These are phyloP conservation scores for Pseudogymnoascus sp. DNA, from an alignment of 2,329 filamentous ascomycete species.

Conservation along the genomic window DNA sequence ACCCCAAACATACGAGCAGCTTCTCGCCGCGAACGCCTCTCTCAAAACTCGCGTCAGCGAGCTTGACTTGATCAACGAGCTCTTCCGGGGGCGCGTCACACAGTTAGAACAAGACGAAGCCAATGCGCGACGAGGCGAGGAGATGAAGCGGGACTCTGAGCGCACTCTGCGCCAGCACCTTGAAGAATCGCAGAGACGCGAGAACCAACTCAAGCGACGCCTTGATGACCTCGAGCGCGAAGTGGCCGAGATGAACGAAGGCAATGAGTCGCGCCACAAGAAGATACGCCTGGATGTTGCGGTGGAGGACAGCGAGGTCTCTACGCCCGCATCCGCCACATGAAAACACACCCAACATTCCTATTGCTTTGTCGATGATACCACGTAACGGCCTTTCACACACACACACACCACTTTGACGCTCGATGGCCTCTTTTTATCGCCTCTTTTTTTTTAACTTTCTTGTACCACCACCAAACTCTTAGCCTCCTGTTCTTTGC, in stretches of 20 bases:
- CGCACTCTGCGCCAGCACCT: constrained; percentile 51
- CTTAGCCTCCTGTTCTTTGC: background rate
- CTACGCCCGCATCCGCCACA: constrained; percentile 10
- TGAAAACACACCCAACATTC: constrained; percentile 1
- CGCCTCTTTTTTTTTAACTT: background rate
- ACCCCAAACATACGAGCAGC: constrained; percentile 69
- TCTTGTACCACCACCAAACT: constrained; percentile 8
- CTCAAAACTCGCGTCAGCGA: constrained; percentile 95
- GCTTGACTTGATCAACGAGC: constrained; percentile 85
- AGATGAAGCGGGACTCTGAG: constrained; percentile 47
- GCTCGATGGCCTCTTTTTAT: constrained; percentile 1
- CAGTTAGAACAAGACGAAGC: constrained; percentile 71
- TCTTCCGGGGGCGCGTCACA: constrained; percentile 65
- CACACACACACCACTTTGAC: constrained; percentile 4
- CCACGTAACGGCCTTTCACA: constrained; percentile 7
- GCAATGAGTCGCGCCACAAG: constrained; percentile 43
- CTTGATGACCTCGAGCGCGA: constrained; percentile 67
- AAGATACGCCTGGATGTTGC: constrained; percentile 44
- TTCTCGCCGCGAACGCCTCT: constrained; percentile 70
- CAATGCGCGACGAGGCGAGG: constrained; percentile 52
- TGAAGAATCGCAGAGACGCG: constrained; percentile 68
- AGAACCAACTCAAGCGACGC: constrained; percentile 72
- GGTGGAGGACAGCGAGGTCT: constrained; percentile 27
- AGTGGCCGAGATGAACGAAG: constrained; percentile 32
- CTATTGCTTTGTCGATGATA: constrained; percentile 11